Evolutionary conservation across 805 yeast species (phyloP).

Genomic region (Phaffomyces thermotolerans): DNA sequence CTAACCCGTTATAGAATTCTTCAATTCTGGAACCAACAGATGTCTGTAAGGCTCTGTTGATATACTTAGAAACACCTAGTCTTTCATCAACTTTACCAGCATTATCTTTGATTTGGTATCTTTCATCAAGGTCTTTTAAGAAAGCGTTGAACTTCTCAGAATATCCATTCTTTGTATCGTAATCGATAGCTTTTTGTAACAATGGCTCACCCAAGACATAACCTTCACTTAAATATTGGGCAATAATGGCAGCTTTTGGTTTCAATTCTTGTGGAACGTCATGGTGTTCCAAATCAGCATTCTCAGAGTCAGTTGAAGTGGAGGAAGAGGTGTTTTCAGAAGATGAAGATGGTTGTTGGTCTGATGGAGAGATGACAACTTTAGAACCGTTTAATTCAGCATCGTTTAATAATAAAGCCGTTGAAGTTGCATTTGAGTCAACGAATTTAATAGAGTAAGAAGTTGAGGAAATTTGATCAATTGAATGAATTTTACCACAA

Average conservation of each 20-base stretch:
- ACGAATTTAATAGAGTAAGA: slow-evolving; percentile 43
- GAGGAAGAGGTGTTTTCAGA: slow-evolving; percentile 6
- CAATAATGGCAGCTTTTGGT: slow-evolving; percentile 69
- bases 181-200: slow-evolving; percentile 50
- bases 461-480: slow-evolving; percentile 8
- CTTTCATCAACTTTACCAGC: slow-evolving; percentile 23
- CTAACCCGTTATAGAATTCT: slow-evolving; percentile 48
- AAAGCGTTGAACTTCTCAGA: slow-evolving; percentile 50
- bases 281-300: slow-evolving; percentile 13
- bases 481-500: slow-evolving; percentile 48
- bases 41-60: slow-evolving; percentile 30
- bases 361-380: slow-evolving; percentile 36
- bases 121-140: slow-evolving; percentile 45
- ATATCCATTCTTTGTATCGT: slow-evolving; percentile 60
- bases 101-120: slow-evolving; percentile 37
- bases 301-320: slow-evolving; percentile 1
- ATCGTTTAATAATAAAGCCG: slow-evolving; percentile 65
- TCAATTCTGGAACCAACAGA: slow-evolving; percentile 51
- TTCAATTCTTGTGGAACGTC: slow-evolving; percentile 70
- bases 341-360: slow-evolving; percentile 10
- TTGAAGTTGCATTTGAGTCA: slow-evolving; percentile 53
- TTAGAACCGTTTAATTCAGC: slow-evolving; percentile 61
- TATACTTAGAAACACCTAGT: slow-evolving; percentile 26
- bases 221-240: slow-evolving; percentile 71
- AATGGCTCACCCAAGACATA: slow-evolving; percentile 58